Conservation (phyloP, 805 yeast genomes). For the Starmera dryadoides region DNA sequence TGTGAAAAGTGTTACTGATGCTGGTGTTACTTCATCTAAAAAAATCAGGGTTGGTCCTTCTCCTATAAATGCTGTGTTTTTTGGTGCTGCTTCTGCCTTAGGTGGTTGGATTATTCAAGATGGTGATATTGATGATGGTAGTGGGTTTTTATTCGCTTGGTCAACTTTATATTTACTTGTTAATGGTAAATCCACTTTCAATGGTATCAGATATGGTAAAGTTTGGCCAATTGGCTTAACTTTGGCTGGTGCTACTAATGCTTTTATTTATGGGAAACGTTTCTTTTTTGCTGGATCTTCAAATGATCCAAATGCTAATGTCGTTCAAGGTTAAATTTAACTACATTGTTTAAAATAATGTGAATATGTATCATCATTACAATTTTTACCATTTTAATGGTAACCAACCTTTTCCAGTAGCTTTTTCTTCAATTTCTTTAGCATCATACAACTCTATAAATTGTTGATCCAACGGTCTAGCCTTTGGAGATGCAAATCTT, state of each 20-base stretch:
- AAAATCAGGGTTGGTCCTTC: constrained; percentile 24
- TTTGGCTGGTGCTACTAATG: constrained; percentile 52
- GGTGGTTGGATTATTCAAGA: constrained; percentile 75
- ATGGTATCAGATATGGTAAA: constrained; percentile 46
- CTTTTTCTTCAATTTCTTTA: constrained; percentile 47
- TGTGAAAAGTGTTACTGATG: constrained; percentile 1
- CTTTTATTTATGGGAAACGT: constrained; percentile 61
- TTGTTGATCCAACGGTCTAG: constrained; percentile 92
- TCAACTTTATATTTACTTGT: constrained; percentile 64
- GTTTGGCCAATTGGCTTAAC: constrained; percentile 56
- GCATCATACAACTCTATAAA: constrained; percentile 87
- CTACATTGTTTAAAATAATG: not conserved
- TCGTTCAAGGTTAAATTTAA: not conserved
- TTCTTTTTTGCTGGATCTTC: constrained; percentile 39
- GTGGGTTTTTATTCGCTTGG: constrained; percentile 83
- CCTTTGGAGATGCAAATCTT: constrained; percentile 90
- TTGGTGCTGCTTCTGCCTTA: constrained; percentile 54
- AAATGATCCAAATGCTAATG: not conserved
- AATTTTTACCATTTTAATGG: constrained; percentile 57
- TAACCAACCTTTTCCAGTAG: constrained; percentile 46
- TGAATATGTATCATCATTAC: no score
- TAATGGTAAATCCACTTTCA: constrained; percentile 54
- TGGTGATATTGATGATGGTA: constrained; percentile 69
- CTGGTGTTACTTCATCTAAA: constrained; percentile 4
- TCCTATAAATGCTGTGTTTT: constrained; percentile 35